These are phyloP conservation scores for Talaromyces sp. DNA, from an alignment of 2,329 filamentous ascomycete species.

Conservation along the genomic window DNA sequence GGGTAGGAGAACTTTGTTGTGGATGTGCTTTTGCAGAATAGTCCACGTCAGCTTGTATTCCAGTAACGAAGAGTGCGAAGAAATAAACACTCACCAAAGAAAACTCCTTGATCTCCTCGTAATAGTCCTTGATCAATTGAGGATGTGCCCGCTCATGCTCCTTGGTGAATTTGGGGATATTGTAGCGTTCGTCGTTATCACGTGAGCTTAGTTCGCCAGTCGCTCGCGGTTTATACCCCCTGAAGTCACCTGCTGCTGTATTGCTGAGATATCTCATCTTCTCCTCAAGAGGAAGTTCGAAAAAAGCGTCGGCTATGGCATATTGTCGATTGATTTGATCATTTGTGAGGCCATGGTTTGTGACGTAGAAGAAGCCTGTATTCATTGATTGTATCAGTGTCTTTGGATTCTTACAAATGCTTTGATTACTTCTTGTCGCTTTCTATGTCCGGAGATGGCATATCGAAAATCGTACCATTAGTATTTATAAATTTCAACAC, in stretches of 20 bases:
- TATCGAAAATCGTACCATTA: conserved; percentile 4
- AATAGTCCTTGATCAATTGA: conserved; percentile 12
- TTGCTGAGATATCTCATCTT: conserved; percentile 53
- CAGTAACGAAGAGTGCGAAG: neutral
- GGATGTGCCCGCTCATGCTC: conserved; percentile 16
- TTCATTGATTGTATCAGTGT: conserved; percentile 21
- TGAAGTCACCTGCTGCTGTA: conserved; percentile 8
- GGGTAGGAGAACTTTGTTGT: conserved; percentile 29
- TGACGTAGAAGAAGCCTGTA: conserved; percentile 61
- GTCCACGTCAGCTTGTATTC: neutral
- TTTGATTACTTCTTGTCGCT: neutral
- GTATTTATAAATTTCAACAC: conserved; percentile 16
- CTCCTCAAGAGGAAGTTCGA: conserved; percentile 55
- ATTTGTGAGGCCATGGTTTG: conserved; percentile 59
- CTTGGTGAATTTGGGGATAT: conserved; percentile 16
- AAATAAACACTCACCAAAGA: neutral
- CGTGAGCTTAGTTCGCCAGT: conserved; percentile 7
- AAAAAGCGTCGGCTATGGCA: conserved; percentile 58
- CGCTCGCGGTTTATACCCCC: conserved; percentile 11
- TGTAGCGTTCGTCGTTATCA: conserved; percentile 17
- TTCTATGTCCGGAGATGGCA: no score
- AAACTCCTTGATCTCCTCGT: conserved; percentile 15
- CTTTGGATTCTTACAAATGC: neutral
- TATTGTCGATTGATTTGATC: conserved; percentile 61
- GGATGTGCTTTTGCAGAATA: neutral